Evolutionary conservation across 345 rosid species (phyloP).

Genomic region (Salix exigua): DNA sequence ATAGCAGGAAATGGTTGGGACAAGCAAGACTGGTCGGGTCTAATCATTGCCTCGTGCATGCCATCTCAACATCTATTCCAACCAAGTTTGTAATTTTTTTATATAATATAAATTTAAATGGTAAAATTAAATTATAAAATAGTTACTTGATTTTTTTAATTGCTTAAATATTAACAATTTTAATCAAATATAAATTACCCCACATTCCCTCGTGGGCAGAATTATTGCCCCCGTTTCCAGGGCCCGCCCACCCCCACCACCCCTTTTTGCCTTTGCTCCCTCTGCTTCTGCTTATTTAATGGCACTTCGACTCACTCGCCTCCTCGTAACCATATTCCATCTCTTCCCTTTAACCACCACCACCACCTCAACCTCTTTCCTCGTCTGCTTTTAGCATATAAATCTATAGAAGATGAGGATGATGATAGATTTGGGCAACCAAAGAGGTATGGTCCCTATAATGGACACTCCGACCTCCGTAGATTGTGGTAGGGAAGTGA

Average conservation of each 20-base stretch:
- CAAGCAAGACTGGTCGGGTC: slow-evolving; percentile 31
- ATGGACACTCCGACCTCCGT: slow-evolving; percentile 60
- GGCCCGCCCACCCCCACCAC: slow-evolving; percentile 21
- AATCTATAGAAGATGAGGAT: slow-evolving; percentile 51
- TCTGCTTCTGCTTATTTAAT: slow-evolving; percentile 1
- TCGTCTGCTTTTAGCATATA: background rate
- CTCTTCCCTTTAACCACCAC: slow-evolving; percentile 7
- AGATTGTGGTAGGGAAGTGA: slow-evolving; percentile 66
- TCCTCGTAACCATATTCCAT: background rate
- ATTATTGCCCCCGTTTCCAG: slow-evolving; percentile 45
- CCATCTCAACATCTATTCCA: too few relatives aligned
- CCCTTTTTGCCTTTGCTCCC: background rate
- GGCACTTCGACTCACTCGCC: background rate
- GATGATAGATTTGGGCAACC: slow-evolving; percentile 58
- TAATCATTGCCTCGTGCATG: slow-evolving; percentile 38
- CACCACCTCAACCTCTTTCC: background rate
- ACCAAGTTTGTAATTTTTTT: too few relatives aligned
- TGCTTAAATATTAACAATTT: too few relatives aligned
- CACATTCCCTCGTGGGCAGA: slow-evolving; percentile 49
- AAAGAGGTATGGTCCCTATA: slow-evolving; percentile 41
- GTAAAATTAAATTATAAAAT: too few relatives aligned
- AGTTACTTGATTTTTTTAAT: too few relatives aligned
- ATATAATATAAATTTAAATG: too few relatives aligned
- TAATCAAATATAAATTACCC: too few relatives aligned
- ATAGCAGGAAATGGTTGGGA: slow-evolving; percentile 1